Evolutionary conservation across 2,329 filamentous ascomycete genomes (phyloP), one percentile per base, ranked within the genome.

Genomic region (Aspergillus sp.): DNA sequence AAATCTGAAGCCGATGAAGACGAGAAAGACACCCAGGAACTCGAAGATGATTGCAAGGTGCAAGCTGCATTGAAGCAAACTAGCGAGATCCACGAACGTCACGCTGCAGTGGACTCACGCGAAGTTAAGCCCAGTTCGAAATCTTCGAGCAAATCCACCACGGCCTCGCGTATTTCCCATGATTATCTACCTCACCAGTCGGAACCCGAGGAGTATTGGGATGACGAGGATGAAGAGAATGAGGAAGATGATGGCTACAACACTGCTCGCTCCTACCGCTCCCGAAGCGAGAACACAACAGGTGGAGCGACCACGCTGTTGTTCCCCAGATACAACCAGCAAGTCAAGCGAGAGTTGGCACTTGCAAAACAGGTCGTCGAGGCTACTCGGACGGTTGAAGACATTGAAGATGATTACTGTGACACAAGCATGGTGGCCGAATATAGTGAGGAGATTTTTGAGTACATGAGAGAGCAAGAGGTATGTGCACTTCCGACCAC

Each of bases 341-440:
- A 87, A 66, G 83, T 87, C 37, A 82, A 86, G 68, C 84, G 85
- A 39, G 92, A 98, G 76, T 80, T 98, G 41, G 86, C 89, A 44
- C 78, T 81, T 50, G 86, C 87, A 3, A 87, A 83, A 67, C 70
- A 81, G 6, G 82, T 87, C 60, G 90, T 96, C 13, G 85, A 91
- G 64, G 76, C 79, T 30, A 86, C 83, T 27, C 83, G 85, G 24
- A 86, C 86, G 1, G 73, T 79, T 4, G 90, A 95, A 57, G 92
- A 96, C 57, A 80, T 92, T 45, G 90, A 96, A 61, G 93, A 97
- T 63, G 93, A 98, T 71, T 81, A 84, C 52, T 96, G 89, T 86
- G 95, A 98, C 71, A 91, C 93, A 34, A 96, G 90, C 72, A 98
- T 99, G 95, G 95, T 98, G 51, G 90, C 93, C 11, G 93, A 98